Base-by-base conservation (phyloP, 441 rosid species). In the Syzygium syzygioides region DNA sequence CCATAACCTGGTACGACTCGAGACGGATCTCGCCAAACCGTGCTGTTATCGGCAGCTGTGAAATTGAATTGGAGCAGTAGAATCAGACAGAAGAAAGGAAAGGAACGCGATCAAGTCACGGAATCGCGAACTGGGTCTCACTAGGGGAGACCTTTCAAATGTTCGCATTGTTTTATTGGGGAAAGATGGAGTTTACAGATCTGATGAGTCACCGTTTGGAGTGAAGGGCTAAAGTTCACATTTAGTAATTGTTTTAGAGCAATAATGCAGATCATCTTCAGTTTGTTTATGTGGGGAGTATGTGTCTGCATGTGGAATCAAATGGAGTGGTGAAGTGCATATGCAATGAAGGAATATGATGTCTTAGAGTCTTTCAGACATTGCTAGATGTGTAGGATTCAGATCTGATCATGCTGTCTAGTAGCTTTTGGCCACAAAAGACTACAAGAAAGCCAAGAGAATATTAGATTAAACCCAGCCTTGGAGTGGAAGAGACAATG, bases 391-490 rank as follows among this genome's bases (percentile, higher is more conserved):
- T 48, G 68, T 79, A 89, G 87, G 41, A 92, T 92, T 93, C 91
- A 90, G 87, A 90, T 83, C 92, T 86, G 92, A 92, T 89, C 91
- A 88, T 84, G 86, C 83, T 95, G 93, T 91, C 93, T 84, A 92
- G 79, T 48, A 84, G 91, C 68, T 89, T 90, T 92, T 89, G 60
- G 91, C 91, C 90, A 87, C 62, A 88, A 89, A 89, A 57, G 84
- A 87, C 76, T 89, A 85, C 89, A 86, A 68, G 86, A 87, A 48
- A 71, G n/a, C 37, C 32, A 37, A 54, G 41, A 80, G 17, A 45
- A 88, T 17, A 86, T 80, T 86, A 86, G 88, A 76, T 56, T 30
- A 32, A 37, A n/a, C 45, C 66, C 28, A 76, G 37, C n/a, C 86
- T 84, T 91, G 79, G 60, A 87, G 85, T 59, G 86, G 91, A 88